phyloP scores from a whole-genome alignment of 768 basidiomycete genomes.

The Leccinellum luteum region DNA sequence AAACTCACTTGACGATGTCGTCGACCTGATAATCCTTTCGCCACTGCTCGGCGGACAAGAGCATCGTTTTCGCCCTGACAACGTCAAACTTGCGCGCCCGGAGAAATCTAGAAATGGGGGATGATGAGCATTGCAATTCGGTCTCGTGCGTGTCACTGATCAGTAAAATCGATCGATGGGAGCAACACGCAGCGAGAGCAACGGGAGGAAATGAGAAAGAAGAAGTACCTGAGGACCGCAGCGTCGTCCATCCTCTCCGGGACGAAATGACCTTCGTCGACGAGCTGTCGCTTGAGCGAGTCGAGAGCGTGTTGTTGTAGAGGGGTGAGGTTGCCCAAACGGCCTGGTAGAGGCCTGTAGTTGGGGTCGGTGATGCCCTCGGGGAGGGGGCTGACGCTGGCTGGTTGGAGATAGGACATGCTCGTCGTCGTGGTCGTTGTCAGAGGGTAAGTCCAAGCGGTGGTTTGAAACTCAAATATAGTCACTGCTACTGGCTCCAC shows the following conservation, averaged over 20 bases:
- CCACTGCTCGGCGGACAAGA: conserved; percentile 82
- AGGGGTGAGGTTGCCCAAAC: conserved; percentile 73
- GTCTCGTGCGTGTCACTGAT: conserved; percentile 12
- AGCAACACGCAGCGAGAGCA: neutral
- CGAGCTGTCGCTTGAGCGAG: conserved; percentile 62
- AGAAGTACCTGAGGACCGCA: conserved; percentile 54
- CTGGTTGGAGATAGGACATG: conserved; percentile 35
- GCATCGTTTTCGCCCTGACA: conserved; percentile 77
- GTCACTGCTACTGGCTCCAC: neutral
- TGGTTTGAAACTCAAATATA: conserved; percentile 14
- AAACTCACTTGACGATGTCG: conserved; percentile 65
- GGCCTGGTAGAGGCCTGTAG: conserved; percentile 67
- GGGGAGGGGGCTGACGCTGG: conserved; percentile 55
- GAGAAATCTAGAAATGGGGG: conserved; percentile 61
- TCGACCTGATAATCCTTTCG: conserved; percentile 82
- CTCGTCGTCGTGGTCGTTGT: conserved; percentile 6
- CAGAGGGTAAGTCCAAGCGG: neutral
- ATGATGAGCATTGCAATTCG: neutral
- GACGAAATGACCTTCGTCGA: conserved; percentile 58
- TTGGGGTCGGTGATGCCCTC: conserved; percentile 59
- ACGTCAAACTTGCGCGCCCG: conserved; percentile 94
- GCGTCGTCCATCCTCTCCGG: conserved; percentile 69
- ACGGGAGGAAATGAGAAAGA: neutral
- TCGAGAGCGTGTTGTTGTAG: conserved; percentile 64
- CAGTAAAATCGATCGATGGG: conserved; percentile 12